Evolutionary conservation across 2,329 filamentous ascomycete genomes (phyloP), one percentile per base, ranked within the genome.

Genomic region (Penicillium fuscoglaucum): DNA sequence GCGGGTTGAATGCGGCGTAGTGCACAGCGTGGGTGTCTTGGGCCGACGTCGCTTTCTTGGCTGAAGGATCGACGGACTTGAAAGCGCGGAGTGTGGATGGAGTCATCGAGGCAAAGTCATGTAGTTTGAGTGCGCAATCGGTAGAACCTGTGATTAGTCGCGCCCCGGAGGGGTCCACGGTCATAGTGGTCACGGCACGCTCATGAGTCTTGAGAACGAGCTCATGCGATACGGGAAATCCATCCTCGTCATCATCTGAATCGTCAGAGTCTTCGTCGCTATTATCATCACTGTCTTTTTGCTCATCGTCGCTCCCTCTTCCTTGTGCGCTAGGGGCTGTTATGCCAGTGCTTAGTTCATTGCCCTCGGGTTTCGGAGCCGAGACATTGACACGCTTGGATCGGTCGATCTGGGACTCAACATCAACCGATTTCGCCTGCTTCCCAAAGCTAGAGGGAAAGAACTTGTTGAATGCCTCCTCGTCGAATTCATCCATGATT

Each of bases 71-170:
- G 48, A 98, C 83, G 9, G 88, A 93, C 70, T 91, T 92, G 82
- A 99, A 99, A 0, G 95, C 91, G 67, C 93, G 90, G 52, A 99
- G 84, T 0, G 95, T 98, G 6, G 92, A 95, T 1, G 93, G 91
- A 0, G 93, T 97, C 89, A 99, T 96, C 47, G 93, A 90, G 3
- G 93, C 87, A 73, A 99, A 96, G 73, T 99, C 93, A 78, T 97
- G 92, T 19, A 99, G 82, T 72, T 97, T 98, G 68, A 98, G 80
- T 1, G 87, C 90, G 74, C 92, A 96, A 76, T 99, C 95, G 60
- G 89, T 90, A 6, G 93, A 97, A 24, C 90, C 93, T n/a, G 91
- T 95, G 48, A 93, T 87, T 71, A 99, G 80, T 67, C 95, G 86
- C 47, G 88, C 88, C 12, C 95, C 95, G 0, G 92, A 87, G 0